A percentile compares a stretch with the other conserved stretches of the same genome.
These are phyloP conservation scores for Kwoniella shivajii DNA, from an alignment of 1,284 basidiomycete genomes.

Conservation along the genomic window DNA sequence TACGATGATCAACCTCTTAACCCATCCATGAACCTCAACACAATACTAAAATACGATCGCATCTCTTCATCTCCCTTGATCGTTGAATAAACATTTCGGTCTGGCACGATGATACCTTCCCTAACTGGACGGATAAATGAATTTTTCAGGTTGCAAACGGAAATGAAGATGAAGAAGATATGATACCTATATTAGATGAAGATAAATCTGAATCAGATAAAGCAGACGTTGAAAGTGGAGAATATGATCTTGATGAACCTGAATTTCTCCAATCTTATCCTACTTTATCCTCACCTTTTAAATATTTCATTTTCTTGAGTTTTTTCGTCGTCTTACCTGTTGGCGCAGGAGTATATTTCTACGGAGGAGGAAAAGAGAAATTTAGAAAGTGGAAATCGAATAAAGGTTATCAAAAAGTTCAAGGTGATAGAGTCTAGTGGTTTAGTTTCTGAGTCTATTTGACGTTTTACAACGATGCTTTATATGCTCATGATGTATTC, in stretches of 20 bases:
- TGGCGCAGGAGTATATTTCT: conserved; percentile 63
- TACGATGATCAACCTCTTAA: background rate
- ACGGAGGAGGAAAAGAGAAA: conserved; percentile 40
- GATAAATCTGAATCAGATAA: conserved; percentile 1
- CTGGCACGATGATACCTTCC: too few species aligned
- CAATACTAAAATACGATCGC: too few species aligned
- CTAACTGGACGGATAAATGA: background rate
- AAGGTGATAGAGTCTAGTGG: conserved; percentile 13
- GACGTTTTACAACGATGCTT: too few species aligned
- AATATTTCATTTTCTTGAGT: conserved; percentile 58
- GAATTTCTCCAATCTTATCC: conserved; percentile 21
- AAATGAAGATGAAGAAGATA: conserved; percentile 2
- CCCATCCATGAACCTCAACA: too few species aligned
- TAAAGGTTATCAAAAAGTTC: conserved; percentile 33
- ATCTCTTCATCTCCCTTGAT: too few species aligned
- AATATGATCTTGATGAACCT: conserved; percentile 13
- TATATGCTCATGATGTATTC: too few species aligned
- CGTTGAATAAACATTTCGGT: too few species aligned
- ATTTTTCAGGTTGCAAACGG: too few species aligned
- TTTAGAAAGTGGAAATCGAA: conserved; percentile 24
- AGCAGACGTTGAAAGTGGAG: conserved; percentile 1
- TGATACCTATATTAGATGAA: conserved; percentile 9
- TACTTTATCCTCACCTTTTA: conserved; percentile 49
- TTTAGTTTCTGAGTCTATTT: too few species aligned
- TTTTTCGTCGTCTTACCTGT: conserved; percentile 59